Evolutionary conservation across 352 stramenopile species (phyloP).

Genomic region (Blastocystis sp.): DNA sequence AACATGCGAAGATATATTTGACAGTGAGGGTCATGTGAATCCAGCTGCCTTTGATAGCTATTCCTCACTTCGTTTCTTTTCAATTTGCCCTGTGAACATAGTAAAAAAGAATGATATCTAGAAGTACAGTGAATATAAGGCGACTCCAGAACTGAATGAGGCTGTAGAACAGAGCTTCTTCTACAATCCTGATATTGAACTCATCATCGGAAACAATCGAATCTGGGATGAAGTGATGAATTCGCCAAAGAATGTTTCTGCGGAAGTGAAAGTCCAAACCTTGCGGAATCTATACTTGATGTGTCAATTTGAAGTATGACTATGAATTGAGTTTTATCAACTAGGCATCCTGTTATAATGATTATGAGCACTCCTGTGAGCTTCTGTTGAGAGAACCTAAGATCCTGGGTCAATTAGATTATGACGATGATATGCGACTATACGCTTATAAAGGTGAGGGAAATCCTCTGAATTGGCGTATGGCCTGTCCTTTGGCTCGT

Average conservation of each 20-base stretch:
- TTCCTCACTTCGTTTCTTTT: slow-evolving; percentile 48
- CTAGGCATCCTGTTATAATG: slow-evolving; percentile 57
- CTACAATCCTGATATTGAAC: background rate
- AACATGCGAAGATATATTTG: slow-evolving; percentile 16
- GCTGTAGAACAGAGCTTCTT: background rate
- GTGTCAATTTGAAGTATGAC: slow-evolving; percentile 53
- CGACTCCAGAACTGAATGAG: background rate
- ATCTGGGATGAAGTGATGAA: background rate
- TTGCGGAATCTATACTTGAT: slow-evolving; percentile 12
- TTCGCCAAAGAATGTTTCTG: background rate
- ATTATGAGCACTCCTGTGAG: slow-evolving; percentile 4
- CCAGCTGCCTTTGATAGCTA: background rate
- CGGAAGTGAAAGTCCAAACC: background rate
- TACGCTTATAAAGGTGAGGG: background rate
- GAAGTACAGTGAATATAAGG: slow-evolving; percentile 10
- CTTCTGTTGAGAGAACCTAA: background rate
- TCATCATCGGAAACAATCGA: background rate
- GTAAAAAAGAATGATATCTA: background rate
- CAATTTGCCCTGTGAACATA: slow-evolving; percentile 25
- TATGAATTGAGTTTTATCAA: background rate
- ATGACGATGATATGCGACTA: slow-evolving; percentile 8
- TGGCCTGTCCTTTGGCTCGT: slow-evolving; percentile 2
- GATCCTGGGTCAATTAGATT: background rate
- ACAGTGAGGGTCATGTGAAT: slow-evolving; percentile 11
- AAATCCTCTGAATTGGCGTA: slow-evolving; percentile 27